A percentile compares a stretch with the other conserved stretches of the same genome.
phyloP scores from a whole-genome alignment of 2,329 filamentous ascomycete genomes.

The Lasiodiplodia citricola region DNA sequence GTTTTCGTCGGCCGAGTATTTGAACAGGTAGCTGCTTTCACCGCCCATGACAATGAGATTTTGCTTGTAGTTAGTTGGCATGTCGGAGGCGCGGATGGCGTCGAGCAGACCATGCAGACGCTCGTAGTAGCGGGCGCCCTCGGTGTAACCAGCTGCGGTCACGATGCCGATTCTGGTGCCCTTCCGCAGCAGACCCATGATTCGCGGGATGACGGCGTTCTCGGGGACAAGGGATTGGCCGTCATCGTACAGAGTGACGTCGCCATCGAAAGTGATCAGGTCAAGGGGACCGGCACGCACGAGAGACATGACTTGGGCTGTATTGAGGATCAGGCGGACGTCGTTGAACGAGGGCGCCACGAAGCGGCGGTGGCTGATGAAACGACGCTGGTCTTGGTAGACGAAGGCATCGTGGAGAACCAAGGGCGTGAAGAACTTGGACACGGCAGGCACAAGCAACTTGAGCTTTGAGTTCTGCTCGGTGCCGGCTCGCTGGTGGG shows the following conservation, averaged over 20 bases:
- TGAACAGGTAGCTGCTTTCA: constrained; percentile 94
- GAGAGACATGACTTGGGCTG: constrained; percentile 92
- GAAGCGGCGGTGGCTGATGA: constrained; percentile 89
- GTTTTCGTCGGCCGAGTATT: constrained; percentile 66
- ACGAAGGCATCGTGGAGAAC: constrained; percentile 88
- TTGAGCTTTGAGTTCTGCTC: constrained; percentile 85
- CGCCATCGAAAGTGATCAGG: constrained; percentile 94
- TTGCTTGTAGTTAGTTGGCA: constrained; percentile 71
- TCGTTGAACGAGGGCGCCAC: constrained; percentile 98
- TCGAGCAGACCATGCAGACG: constrained; percentile 87
- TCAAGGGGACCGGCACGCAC: constrained; percentile 74
- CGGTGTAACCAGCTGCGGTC: constrained; percentile 93
- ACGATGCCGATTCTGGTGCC: constrained; percentile 92
- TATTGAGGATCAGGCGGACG: constrained; percentile 89
- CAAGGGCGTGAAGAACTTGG: constrained; percentile 90
- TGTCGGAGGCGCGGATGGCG: constrained; percentile 68
- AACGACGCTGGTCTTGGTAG: constrained; percentile 83
- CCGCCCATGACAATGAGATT: constrained; percentile 92
- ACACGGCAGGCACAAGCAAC: constrained; percentile 86
- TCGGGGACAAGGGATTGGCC: constrained; percentile 76
- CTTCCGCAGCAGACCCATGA: constrained; percentile 73
- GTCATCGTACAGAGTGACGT: constrained; percentile 89
- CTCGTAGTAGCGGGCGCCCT: constrained; percentile 82
- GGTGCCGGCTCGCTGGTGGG: constrained; percentile 69
- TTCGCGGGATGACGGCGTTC: constrained; percentile 76